Evolutionary conservation across 192 early-diverging fungal species (phyloP).

Genomic region (Backusella tarrabulga): DNA sequence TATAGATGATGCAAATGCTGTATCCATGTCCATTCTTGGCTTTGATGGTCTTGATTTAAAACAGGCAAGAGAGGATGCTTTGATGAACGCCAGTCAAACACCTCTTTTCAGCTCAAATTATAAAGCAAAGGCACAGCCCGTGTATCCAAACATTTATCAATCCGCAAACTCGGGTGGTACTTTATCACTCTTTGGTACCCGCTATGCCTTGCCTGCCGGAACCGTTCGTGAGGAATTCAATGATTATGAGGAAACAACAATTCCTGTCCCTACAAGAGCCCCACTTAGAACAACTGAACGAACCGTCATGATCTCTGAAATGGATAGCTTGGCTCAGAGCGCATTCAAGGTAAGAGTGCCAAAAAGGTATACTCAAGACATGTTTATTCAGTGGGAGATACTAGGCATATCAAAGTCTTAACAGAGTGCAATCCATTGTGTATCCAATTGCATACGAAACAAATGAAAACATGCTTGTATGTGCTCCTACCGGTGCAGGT

Average conservation of each 20-base stretch:
- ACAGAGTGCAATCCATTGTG: conserved; percentile 95
- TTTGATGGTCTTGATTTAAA: conserved; percentile 63
- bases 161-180: conserved; percentile 63
- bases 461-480: conserved; percentile 99
- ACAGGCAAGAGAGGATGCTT: conserved; percentile 60
- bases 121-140: conserved; percentile 32
- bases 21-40: conserved; percentile 62
- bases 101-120: conserved; percentile 41
- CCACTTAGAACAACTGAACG: conserved; percentile 64
- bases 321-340: conserved; percentile 72
- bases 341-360: conserved; percentile 61
- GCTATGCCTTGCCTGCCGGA: conserved; percentile 77
- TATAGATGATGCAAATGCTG: conserved; percentile 48
- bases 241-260: conserved; percentile 90
- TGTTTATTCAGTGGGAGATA: neutral
- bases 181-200: conserved; percentile 75
- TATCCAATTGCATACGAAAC: conserved; percentile 90
- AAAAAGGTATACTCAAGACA: no score
- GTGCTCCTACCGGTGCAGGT: conserved; percentile 97
- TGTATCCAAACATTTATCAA: conserved; percentile 86
- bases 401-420: conserved; percentile 78
- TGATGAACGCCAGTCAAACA: conserved; percentile 42
- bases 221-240: conserved; percentile 69
- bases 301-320: conserved; percentile 58
- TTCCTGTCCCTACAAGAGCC: conserved; percentile 75